A percentile compares a stretch with the other conserved stretches of the same genome.
These are phyloP conservation scores for Russula sp. DNA, from an alignment of 768 basidiomycete species.

Conservation along the genomic window DNA sequence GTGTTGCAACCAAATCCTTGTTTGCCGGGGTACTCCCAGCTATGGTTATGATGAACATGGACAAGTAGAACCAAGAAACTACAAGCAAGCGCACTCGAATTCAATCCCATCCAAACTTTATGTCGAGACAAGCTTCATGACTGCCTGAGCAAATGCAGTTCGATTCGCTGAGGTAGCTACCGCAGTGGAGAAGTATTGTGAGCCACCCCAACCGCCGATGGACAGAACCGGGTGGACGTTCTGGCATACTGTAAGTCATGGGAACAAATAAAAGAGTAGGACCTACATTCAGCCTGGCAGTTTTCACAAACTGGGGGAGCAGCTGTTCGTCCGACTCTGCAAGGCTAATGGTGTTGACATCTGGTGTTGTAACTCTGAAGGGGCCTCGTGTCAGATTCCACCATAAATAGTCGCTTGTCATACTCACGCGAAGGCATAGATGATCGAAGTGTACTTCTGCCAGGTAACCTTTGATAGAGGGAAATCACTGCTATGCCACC, in stretches of 20 bases:
- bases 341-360: slow-evolving; percentile 30
- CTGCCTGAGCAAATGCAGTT: slow-evolving; percentile 56
- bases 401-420: too few species aligned
- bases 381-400: not conserved
- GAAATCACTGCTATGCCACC: slow-evolving; percentile 50
- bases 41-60: slow-evolving; percentile 26
- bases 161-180: slow-evolving; percentile 51
- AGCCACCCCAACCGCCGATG: slow-evolving; percentile 68
- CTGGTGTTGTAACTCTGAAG: slow-evolving; percentile 30
- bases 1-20: slow-evolving; percentile 67
- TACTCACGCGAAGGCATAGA: slow-evolving; percentile 60
- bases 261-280: not conserved
- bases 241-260: slow-evolving; percentile 30
- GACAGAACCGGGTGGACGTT: slow-evolving; percentile 48
- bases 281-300: slow-evolving; percentile 34
- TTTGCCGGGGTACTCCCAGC: slow-evolving; percentile 80
- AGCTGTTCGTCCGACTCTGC: slow-evolving; percentile 39
- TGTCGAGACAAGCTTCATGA: slow-evolving; percentile 39
- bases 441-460: slow-evolving; percentile 58
- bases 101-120: slow-evolving; percentile 56
- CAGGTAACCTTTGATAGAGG: slow-evolving; percentile 51
- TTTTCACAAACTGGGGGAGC: slow-evolving; percentile 49
- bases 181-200: slow-evolving; percentile 51
- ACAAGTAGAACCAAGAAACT: not conserved
- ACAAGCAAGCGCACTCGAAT: slow-evolving; percentile 14